Evolutionary conservation across 495 filamentous ascomycete genomes (phyloP).

Genomic region (Penicillium cataractarum): DNA sequence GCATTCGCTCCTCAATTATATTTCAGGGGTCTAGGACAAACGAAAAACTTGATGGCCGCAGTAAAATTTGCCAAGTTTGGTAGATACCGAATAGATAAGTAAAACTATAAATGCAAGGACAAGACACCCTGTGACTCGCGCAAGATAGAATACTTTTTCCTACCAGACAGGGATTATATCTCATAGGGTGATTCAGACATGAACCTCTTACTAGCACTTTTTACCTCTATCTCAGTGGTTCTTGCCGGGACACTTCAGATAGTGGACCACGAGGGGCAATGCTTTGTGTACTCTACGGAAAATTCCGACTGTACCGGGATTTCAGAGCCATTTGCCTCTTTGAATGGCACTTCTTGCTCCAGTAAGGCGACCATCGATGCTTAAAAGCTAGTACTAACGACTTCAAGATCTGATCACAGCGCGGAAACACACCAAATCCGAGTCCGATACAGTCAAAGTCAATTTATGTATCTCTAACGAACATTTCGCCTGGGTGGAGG

Average conservation of each 20-base stretch:
- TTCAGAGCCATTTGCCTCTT: neutral
- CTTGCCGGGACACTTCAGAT: neutral
- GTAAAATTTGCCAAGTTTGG: too few relatives aligned
- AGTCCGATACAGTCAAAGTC: neutral
- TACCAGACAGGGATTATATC: too few relatives aligned
- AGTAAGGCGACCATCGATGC: neutral
- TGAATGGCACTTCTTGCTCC: neutral
- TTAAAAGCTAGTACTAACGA: neutral
- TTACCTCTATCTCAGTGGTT: too few relatives aligned
- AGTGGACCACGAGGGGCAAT: slow-evolving; percentile 12
- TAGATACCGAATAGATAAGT: too few relatives aligned
- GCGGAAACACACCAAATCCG: neutral
- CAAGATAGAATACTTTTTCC: too few relatives aligned
- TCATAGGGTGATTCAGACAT: too few relatives aligned
- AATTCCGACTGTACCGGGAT: slow-evolving; percentile 2
- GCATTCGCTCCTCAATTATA: too few relatives aligned
- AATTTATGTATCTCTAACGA: neutral
- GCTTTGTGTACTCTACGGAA: slow-evolving; percentile 17
- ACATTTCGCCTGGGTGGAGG: neutral
- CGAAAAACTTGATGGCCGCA: too few relatives aligned
- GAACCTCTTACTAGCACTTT: too few relatives aligned
- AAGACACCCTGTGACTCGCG: too few relatives aligned
- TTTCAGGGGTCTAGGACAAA: too few relatives aligned
- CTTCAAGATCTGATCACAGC: neutral
- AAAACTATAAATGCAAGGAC: too few relatives aligned